Evolutionary conservation across 2,329 filamentous ascomycete species (phyloP).

Genomic region (Paracamarosporium sp.): DNA sequence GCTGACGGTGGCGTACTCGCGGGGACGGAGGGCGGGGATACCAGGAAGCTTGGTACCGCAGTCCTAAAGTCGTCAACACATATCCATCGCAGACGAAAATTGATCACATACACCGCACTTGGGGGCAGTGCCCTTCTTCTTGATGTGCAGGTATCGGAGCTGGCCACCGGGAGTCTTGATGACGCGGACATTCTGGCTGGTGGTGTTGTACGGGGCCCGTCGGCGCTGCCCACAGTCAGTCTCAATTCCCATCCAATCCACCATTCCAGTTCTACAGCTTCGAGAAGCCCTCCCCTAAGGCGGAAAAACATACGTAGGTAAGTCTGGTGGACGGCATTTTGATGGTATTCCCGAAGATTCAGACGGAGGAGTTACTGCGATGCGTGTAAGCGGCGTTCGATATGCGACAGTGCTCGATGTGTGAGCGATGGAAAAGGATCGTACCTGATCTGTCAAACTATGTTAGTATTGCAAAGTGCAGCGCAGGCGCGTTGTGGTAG

Average conservation of each 20-base stretch:
- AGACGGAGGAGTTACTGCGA: constrained; percentile 38
- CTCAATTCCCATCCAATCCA: constrained; percentile 18
- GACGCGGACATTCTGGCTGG: constrained; percentile 89
- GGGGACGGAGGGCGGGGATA: constrained; percentile 96
- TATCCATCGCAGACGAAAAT: not conserved
- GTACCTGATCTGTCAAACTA: constrained; percentile 35
- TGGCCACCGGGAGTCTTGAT: constrained; percentile 89
- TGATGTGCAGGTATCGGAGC: constrained; percentile 97
- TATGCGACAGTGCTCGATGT: constrained; percentile 4
- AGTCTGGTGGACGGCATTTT: constrained; percentile 62
- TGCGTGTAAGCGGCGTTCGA: constrained; percentile 32
- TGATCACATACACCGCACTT: constrained; percentile 70
- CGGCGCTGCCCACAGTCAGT: constrained; percentile 57
- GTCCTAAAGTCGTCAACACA: constrained; percentile 67
- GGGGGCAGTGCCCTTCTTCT: constrained; percentile 97
- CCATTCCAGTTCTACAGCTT: constrained; percentile 9
- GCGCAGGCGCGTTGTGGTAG: constrained; percentile 16
- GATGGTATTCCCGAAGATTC: constrained; percentile 47
- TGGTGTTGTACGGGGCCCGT: constrained; percentile 86
- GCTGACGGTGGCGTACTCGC: constrained; percentile 96
- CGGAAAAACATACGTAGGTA: constrained; percentile 59
- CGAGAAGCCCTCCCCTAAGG: not conserved
- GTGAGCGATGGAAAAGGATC: constrained; percentile 6
- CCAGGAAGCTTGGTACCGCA: constrained; percentile 97
- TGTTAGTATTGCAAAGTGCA: constrained; percentile 13